Evolutionary conservation across 169 alveolate species (phyloP).

Genomic region (Toxoplasma gondii): DNA sequence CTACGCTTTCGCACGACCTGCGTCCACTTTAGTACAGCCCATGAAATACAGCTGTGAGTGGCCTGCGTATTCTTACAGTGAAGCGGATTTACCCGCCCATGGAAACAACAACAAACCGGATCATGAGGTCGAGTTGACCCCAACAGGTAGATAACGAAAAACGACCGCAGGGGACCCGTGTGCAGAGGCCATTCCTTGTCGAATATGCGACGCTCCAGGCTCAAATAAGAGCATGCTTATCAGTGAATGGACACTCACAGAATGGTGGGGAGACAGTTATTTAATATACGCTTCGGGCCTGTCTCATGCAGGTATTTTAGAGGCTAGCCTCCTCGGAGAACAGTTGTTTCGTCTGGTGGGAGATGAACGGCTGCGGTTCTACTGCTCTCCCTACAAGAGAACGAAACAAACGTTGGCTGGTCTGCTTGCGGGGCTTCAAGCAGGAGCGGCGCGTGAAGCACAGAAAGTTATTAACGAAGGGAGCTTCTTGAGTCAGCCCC

Average conservation of each 20-base stretch:
- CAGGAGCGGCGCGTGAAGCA: not conserved
- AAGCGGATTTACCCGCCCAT: not conserved
- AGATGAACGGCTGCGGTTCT: not conserved
- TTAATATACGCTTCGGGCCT: not conserved
- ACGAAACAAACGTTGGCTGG: not conserved
- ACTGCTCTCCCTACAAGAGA: slow-evolving; percentile 21
- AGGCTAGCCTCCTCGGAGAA: not conserved
- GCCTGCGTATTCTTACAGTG: not conserved
- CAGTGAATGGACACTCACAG: not conserved
- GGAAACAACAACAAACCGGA: not conserved
- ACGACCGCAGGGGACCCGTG: not conserved
- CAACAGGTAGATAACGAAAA: not conserved
- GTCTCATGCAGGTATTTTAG: not conserved
- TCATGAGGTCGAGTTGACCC: not conserved
- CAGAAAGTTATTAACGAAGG: too few species aligned
- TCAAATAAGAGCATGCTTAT: not conserved
- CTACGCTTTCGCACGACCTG: not conserved
- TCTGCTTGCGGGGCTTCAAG: not conserved
- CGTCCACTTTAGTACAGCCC: not conserved
- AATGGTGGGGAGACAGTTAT: not conserved
- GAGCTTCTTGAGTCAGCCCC: not conserved
- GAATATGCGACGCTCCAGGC: not conserved
- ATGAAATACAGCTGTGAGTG: not conserved
- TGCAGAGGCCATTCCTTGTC: too few species aligned
- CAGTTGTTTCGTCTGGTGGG: not conserved